Evolutionary conservation across 371 early-diverging fungal genomes (phyloP), one percentile per base, ranked within the genome.

Genomic region (Lichtheimia ramosa): DNA sequence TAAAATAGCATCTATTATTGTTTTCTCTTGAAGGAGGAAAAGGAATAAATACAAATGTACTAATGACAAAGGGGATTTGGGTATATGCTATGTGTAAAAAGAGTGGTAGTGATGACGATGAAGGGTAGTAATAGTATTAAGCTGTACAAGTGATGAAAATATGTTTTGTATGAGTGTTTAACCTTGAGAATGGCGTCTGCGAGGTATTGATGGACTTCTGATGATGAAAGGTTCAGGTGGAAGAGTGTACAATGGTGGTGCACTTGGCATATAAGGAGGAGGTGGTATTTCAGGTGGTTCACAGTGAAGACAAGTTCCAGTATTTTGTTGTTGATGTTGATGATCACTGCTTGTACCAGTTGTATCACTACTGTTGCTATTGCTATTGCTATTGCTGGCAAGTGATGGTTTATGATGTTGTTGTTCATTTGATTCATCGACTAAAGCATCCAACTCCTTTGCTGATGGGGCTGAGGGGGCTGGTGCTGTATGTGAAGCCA

Each of bases 181-280:
- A 40, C 53, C 53, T 53, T 53, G 53, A 18, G 53, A 53, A 53
- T 53, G 53, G 16, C 53, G 28, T 8, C 53, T 14, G 3, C 12
- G n/a, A 2, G 53, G 53, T 40, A 53, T 39, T 6, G 34, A 34
- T 34, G 34, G 34, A 8, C 34, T 34, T 34, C 34, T 34, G 34
- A 34, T 34, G 7, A 40, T 39, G 51, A 23, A 16, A 21, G 53
- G 16, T 53, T 53, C 53, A 13, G 24, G 51, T n/a, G 61, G 61
- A 46, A 54, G 42, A 14, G 49, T 50, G 48, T 61, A 61, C 15
- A 54, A 18, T 12, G 64, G 64, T 27, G 64, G 62, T 14, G 62
- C 62, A 51, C 62, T 61, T 25, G 66, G 66, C 10, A 59, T 62
- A 43, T 66, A 66, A 15, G 66, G 62, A 14, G 66, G 66, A 34